A percentile compares a stretch with the other conserved stretches of the same genome.
Evolutionary conservation across 768 basidiomycete genomes (phyloP).

Genomic region (Boletus patriciae): DNA sequence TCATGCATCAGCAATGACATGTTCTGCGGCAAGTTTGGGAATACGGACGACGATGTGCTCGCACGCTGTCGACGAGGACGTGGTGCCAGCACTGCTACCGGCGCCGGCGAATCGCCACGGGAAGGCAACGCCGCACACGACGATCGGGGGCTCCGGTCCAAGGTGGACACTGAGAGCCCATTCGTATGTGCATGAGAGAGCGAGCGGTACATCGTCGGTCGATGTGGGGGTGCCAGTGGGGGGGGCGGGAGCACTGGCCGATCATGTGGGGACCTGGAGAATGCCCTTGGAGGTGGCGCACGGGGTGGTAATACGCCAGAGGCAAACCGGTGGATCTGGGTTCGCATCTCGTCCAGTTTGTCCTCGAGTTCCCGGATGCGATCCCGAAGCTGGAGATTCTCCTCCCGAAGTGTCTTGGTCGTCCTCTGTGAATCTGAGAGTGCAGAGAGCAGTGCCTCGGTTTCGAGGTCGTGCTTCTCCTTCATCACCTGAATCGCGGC

Average conservation of each 20-base stretch:
- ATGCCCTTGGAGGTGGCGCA: neutral
- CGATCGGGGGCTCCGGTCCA: constrained; percentile 9
- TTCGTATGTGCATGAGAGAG: constrained; percentile 28
- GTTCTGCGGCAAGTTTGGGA: constrained; percentile 63
- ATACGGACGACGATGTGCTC: constrained; percentile 58
- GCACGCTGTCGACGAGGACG: constrained; percentile 40
- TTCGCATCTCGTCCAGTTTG: constrained; percentile 26
- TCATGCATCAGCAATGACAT: constrained; percentile 68
- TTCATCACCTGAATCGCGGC: constrained; percentile 48
- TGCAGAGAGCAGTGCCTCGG: constrained; percentile 66
- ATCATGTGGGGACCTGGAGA: constrained; percentile 21
- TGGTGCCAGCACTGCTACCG: constrained; percentile 4
- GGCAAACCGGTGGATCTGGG: constrained; percentile 26
- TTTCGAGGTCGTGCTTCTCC: constrained; percentile 70
- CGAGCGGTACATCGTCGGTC: constrained; percentile 18
- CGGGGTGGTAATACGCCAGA: constrained; percentile 22
- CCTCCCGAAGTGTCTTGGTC: constrained; percentile 60
- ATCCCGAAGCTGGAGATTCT: constrained; percentile 50
- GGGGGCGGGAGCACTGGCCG: constrained; percentile 18
- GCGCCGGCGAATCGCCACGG: constrained; percentile 13
- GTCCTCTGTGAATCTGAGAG: constrained; percentile 76
- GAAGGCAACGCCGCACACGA: constrained; percentile 23
- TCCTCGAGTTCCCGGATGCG: constrained; percentile 39
- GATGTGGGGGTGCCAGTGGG: constrained; percentile 24
- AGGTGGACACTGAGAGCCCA: constrained; percentile 4